phyloP scores from a whole-genome alignment of 1,284 basidiomycete genomes.

The Ganoderma multipileum region DNA sequence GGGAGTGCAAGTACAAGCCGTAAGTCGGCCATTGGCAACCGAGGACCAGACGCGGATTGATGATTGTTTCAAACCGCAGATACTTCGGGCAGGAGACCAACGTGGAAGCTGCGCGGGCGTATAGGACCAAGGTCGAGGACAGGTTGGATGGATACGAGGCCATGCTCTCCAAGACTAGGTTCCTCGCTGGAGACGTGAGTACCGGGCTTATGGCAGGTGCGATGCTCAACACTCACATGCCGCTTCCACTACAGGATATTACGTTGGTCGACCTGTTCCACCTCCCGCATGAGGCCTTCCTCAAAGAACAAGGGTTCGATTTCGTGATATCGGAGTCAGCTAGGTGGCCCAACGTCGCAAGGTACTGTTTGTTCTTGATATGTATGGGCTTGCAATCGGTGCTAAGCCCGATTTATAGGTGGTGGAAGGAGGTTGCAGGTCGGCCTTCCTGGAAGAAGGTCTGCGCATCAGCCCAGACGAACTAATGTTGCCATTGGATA shows the following conservation, averaged over 20 bases:
- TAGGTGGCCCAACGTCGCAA: slow-evolving; percentile 40
- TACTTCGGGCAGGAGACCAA: not conserved
- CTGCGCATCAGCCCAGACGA: slow-evolving; percentile 17
- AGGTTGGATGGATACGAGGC: slow-evolving; percentile 53
- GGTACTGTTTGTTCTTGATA: slow-evolving; percentile 21
- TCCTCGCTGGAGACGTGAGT: slow-evolving; percentile 55
- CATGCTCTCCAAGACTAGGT: slow-evolving; percentile 52
- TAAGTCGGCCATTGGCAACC: not conserved
- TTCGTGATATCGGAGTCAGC: slow-evolving; percentile 26
- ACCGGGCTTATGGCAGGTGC: not conserved
- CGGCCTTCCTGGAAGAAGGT: slow-evolving; percentile 47
- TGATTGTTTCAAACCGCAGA: not conserved
- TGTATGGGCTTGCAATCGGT: not conserved
- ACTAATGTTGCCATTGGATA: not conserved
- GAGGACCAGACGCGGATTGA: not conserved
- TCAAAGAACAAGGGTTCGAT: slow-evolving; percentile 32
- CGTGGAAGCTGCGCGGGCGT: not conserved
- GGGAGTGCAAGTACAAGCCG: not conserved
- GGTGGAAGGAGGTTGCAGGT: slow-evolving; percentile 44
- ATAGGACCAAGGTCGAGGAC: not conserved
- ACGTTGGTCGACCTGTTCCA: slow-evolving; percentile 63
- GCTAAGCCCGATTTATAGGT: slow-evolving; percentile 30
- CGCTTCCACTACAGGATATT: slow-evolving; percentile 38
- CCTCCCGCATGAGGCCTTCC: slow-evolving; percentile 49
- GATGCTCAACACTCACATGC: not conserved